Evolutionary conservation across 225 moss, liverwort and hornwort species (phyloP).

Genomic region (Marchantia polymorpha): DNA sequence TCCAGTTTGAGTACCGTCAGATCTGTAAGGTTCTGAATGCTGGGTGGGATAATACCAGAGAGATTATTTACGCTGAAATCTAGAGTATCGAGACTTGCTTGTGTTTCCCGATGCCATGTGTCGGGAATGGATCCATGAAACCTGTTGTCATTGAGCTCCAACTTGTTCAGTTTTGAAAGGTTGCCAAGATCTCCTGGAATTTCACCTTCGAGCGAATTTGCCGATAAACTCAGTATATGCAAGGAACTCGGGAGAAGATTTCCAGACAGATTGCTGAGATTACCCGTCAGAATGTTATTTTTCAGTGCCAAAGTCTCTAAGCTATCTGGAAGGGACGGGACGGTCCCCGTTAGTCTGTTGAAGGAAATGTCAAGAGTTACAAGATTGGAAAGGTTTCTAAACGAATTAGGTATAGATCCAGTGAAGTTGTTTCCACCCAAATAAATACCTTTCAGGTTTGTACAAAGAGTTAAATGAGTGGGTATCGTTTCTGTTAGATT

Average conservation of each 20-base stretch:
- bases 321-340: background rate
- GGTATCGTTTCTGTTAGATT: background rate
- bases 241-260: background rate
- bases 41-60: slow-evolving; percentile 4
- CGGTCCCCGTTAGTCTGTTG: background rate
- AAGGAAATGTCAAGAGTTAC: background rate
- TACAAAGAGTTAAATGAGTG: background rate
- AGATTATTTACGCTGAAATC: slow-evolving; percentile 8
- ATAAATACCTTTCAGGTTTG: background rate
- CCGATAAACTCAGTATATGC: background rate
- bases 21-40: background rate
- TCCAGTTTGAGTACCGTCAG: slow-evolving; percentile 18
- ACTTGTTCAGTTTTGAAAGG: background rate
- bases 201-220: background rate
- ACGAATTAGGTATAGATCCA: slow-evolving; percentile 1
- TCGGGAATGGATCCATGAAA: slow-evolving; percentile 12
- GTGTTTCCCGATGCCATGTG: background rate
- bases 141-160: slow-evolving; percentile 1
- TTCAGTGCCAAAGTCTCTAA: background rate
- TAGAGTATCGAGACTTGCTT: background rate
- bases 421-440: background rate
- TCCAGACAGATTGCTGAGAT: background rate
- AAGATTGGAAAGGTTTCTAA: background rate
- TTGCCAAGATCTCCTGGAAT: background rate
- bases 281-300: background rate